Evolutionary conservation across 371 early-diverging fungal genomes (phyloP).

Genomic region (Mucor piriformis): DNA sequence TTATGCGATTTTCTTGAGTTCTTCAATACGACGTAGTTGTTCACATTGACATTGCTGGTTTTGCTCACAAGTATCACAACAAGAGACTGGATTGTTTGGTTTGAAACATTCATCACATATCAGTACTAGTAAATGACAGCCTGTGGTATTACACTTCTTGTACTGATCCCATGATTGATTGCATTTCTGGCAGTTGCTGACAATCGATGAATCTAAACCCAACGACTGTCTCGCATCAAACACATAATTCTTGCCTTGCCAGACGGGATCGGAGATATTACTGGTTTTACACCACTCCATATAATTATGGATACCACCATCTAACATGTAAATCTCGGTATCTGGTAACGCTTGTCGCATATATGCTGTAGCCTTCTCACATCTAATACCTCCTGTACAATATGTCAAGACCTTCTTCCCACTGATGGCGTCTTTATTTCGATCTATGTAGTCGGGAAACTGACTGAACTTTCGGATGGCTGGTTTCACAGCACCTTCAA

Average conservation of each 20-base stretch:
- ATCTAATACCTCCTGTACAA: conserved; percentile 68
- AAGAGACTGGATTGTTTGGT: conserved; percentile 14
- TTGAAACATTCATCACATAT: conserved; percentile 34
- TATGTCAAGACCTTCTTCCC: conserved; percentile 68
- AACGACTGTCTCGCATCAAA: conserved; percentile 73
- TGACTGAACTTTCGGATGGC: conserved; percentile 71
- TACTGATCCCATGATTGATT: conserved; percentile 42
- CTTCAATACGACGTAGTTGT: conserved; percentile 31
- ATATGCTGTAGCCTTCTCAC: conserved; percentile 73
- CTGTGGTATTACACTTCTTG: conserved; percentile 35
- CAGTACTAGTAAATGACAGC: conserved; percentile 45
- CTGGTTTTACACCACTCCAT: conserved; percentile 63
- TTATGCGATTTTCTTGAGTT: conserved; percentile 8
- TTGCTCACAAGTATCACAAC: conserved; percentile 37
- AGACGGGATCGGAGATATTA: conserved; percentile 29
- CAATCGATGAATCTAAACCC: conserved; percentile 10
- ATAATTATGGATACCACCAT: conserved; percentile 79
- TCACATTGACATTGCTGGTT: conserved; percentile 37
- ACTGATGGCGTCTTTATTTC: conserved; percentile 50
- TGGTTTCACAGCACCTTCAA: conserved; percentile 62
- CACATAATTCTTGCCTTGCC: conserved; percentile 74
- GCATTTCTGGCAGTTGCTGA: conserved; percentile 43
- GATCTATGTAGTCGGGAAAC: conserved; percentile 62
- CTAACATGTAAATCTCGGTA: conserved; percentile 61
- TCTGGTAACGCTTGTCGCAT: conserved; percentile 55